These are phyloP conservation scores for Leersia perrieri DNA, from an alignment of 176 grass and related monocot genomes.

Conservation along the genomic window DNA sequence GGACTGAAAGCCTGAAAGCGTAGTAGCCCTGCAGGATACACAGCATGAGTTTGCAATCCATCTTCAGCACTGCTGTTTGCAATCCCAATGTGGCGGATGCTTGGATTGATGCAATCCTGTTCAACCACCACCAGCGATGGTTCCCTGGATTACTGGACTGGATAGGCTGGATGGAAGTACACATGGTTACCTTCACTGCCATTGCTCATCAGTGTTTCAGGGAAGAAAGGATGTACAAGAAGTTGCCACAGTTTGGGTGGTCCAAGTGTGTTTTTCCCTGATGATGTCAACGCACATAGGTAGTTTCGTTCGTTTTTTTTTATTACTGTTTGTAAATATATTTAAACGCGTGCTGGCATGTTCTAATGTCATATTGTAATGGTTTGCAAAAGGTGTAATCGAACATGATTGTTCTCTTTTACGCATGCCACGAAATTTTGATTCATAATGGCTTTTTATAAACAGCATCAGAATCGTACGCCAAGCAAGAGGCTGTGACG, in stretches of 20 bases:
- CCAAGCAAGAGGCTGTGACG: not conserved
- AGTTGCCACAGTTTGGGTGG: not conserved
- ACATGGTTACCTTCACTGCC: not conserved
- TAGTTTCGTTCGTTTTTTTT: not conserved
- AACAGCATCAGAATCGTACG: not conserved
- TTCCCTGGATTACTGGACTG: too few relatives aligned
- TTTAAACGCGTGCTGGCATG: not conserved
- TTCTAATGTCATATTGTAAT: not conserved
- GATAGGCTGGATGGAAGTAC: not conserved
- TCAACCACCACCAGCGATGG: not conserved
- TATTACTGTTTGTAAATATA: not conserved
- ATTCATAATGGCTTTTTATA: not conserved
- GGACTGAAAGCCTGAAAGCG: conserved; percentile 27
- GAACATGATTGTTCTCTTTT: not conserved
- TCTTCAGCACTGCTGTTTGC: not conserved
- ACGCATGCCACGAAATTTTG: not conserved
- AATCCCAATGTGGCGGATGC: not conserved
- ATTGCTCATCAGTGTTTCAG: not conserved
- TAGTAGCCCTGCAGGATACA: not conserved
- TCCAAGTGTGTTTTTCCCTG: not conserved
- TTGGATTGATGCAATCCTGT: conserved; percentile 18
- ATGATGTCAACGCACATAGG: not conserved
- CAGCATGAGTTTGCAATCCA: not conserved
- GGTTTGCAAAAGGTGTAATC: not conserved
- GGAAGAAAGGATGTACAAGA: conserved; percentile 4